Evolutionary conservation across 2,329 filamentous ascomycete genomes (phyloP), one percentile per base, ranked within the genome.

Genomic region (Leptographium lundbergii): DNA sequence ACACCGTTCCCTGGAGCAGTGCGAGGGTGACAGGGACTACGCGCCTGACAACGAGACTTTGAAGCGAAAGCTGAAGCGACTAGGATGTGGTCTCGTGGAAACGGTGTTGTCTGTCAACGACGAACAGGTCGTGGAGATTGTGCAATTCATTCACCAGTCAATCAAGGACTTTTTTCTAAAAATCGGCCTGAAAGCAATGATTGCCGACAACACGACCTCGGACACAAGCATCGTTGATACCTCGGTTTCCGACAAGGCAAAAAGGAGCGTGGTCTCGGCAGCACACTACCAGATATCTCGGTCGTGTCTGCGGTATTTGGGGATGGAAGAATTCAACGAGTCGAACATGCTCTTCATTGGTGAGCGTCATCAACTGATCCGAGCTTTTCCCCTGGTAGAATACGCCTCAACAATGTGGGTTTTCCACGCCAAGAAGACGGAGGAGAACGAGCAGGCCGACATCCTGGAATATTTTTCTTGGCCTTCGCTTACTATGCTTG

Each of bases 141-240:
- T 70, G 2, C 69, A 71, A 51, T 69, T 72, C 56, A 71, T 71
- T 32, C 69, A 72, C 29, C 66, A 71, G 57, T 68, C 70, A 2
- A 67, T 69, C 54, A 67, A 67, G 32, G 69, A 71, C 51, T 71
- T 68, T 58, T 69, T 71, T 14, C 0, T 36, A 13, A 34, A 39
- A 1, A 19, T 9, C 27, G 56, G 56, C 29, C 7, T 53, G 11
- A 67, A 5, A 1, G n/a, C 13, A 14, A 29, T 57, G n/a, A 51
- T 39, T 32, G 22, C 1, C 29, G 13, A 11, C 11, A 39, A 7
- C 6, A 4, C 25, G 3, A 39, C 56, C 6, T 13, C 3, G 36
- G 4, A 39, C 53, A 10, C n/a, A 24, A 5, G n/a, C 27, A 24
- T 19, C 13, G 42, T 6, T 19, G 2, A n/a, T 3, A n/a, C 4